phyloP scores from a whole-genome alignment of 2,329 filamentous ascomycete species.

The Mariannaea elegans region DNA sequence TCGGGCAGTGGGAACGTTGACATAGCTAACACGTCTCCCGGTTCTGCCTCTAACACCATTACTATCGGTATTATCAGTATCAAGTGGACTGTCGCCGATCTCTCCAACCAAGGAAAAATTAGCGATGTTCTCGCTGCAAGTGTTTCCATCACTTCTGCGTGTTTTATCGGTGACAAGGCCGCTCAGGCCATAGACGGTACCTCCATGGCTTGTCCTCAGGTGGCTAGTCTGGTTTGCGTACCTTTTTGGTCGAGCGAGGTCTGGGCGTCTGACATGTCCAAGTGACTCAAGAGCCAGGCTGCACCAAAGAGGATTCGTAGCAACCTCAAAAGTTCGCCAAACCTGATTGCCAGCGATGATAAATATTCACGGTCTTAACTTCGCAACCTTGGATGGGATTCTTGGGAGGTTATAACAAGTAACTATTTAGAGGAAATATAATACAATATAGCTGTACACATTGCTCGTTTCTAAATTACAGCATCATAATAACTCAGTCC shows the following conservation, averaged over 20 bases:
- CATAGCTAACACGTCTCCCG: conserved; percentile 30
- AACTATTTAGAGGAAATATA: no score
- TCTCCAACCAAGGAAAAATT: conserved; percentile 56
- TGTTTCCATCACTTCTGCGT: conserved; percentile 49
- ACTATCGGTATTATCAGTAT: conserved; percentile 44
- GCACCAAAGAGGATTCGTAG: neutral
- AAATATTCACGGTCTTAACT: neutral
- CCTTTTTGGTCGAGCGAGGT: neutral
- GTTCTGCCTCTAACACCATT: conserved; percentile 34
- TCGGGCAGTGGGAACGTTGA: conserved; percentile 35
- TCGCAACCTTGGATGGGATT: no score
- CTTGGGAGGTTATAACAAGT: no score
- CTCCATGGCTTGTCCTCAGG: conserved; percentile 62
- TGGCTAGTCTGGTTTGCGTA: conserved; percentile 62
- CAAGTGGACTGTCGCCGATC: conserved; percentile 45
- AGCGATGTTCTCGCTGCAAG: conserved; percentile 59
- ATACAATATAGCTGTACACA: no score
- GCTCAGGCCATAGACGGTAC: conserved; percentile 56
- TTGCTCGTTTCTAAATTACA: no score
- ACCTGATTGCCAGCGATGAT: neutral
- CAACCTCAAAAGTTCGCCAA: neutral
- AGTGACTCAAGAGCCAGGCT: neutral
- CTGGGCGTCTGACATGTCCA: neutral
- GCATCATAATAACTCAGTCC: no score
- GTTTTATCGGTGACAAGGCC: conserved; percentile 45